Conservation (phyloP, 176 grass and related monocot species). For the Triticum urartu region DNA sequence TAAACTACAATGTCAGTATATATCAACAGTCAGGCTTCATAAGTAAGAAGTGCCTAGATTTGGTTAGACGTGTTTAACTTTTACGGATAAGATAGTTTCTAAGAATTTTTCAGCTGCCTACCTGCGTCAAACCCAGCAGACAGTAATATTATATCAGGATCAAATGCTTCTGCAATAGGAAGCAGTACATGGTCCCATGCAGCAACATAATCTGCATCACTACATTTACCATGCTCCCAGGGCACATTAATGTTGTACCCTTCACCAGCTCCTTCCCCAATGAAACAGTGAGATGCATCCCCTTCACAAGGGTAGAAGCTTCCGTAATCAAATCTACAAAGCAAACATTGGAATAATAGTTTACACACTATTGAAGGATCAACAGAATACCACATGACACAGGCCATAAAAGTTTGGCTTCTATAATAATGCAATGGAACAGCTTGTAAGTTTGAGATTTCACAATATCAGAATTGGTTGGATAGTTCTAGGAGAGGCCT, state of each 20-base stretch:
- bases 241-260: slow-evolving; percentile 98
- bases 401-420: not conserved
- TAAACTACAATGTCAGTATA: slow-evolving; percentile 21
- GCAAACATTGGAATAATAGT: slow-evolving; percentile 26
- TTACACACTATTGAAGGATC: not conserved
- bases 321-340: slow-evolving; percentile 83
- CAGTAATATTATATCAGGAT: slow-evolving; percentile 81
- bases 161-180: slow-evolving; percentile 69
- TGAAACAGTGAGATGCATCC: slow-evolving; percentile 82
- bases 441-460: slow-evolving; percentile 18
- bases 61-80: not conserved
- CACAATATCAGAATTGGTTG: not conserved
- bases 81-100: not conserved
- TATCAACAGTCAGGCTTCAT: slow-evolving; percentile 3
- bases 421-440: slow-evolving; percentile 19
- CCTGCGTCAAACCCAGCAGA: slow-evolving; percentile 99
- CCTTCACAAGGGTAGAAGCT: slow-evolving; percentile 76
- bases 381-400: slow-evolving; percentile 14
- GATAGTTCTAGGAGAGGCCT: no score
- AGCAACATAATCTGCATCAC: slow-evolving; percentile 90
- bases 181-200: slow-evolving; percentile 86
- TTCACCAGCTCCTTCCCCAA: slow-evolving; percentile 79
- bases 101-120: slow-evolving; percentile 19
- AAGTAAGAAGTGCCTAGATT: slow-evolving; percentile 19
- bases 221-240: slow-evolving; percentile 89